Conservation (phyloP, 164 flowering plant genomes). For the Vitis rotundifolia region DNA sequence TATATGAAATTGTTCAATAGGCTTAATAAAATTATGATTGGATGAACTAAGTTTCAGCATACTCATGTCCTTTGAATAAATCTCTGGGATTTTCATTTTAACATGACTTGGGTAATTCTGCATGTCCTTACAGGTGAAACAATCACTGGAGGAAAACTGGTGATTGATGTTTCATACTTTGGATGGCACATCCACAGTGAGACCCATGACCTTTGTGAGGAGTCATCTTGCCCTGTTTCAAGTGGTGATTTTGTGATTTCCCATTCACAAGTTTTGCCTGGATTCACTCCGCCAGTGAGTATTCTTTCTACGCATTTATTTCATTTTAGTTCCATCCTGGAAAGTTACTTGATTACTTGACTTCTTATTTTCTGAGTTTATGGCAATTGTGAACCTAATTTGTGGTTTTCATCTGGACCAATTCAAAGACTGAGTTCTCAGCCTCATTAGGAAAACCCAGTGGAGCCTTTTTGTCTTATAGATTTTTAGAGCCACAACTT, state of each 20-base stretch:
- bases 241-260: slow-evolving; percentile 67
- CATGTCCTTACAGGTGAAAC: slow-evolving; percentile 32
- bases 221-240: slow-evolving; percentile 79
- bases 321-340: neutral
- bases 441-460: no score
- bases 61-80: no score
- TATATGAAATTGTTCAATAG: no score
- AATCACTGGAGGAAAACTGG: slow-evolving; percentile 55
- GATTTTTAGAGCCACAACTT: no score
- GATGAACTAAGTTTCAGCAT: no score
- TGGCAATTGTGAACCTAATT: no score
- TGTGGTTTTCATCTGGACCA: no score
- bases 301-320: slow-evolving; percentile 1
- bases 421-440: no score
- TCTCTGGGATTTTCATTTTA: no score
- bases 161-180: slow-evolving; percentile 58
- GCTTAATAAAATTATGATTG: no score
- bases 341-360: no score
- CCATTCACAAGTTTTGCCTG: slow-evolving; percentile 74
- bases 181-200: slow-evolving; percentile 60
- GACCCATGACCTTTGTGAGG: slow-evolving; percentile 63
- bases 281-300: slow-evolving; percentile 79
- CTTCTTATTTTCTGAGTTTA: neutral
- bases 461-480: no score
- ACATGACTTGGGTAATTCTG: neutral